phyloP scores from a whole-genome alignment of 1,284 basidiomycete genomes.

The Hemileia vastatrix region DNA sequence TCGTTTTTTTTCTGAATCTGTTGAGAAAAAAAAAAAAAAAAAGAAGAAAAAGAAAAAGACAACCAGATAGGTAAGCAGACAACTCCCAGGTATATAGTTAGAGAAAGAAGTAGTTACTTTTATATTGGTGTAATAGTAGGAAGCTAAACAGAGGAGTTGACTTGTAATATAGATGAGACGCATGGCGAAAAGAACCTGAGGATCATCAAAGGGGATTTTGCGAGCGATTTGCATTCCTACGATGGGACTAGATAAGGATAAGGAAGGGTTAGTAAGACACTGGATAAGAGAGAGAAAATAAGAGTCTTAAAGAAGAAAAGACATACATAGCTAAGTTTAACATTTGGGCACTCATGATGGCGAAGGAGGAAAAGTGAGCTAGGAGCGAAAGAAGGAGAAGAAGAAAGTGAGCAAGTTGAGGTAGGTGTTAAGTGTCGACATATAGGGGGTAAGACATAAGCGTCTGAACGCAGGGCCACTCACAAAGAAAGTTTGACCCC shows the following conservation, averaged over 20 bases:
- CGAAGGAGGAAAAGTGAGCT: not conserved
- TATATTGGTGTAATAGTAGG: constrained; percentile 66
- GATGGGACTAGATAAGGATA: constrained; percentile 3
- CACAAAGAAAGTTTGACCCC: too few species aligned
- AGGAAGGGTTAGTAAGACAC: too few species aligned
- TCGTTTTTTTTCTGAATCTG: constrained; percentile 58
- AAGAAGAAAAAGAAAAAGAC: constrained; percentile 39
- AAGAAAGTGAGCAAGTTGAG: too few species aligned
- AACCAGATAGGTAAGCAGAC: constrained; percentile 8
- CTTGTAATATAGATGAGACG: constrained; percentile 70
- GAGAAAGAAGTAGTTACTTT: constrained; percentile 49
- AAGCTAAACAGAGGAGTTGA: constrained; percentile 59
- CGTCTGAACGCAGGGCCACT: too few species aligned
- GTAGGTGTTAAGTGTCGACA: too few species aligned
- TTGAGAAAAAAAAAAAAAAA: not conserved
- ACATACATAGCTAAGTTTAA: constrained; percentile 23
- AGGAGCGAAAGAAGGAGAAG: too few species aligned
- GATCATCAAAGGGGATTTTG: constrained; percentile 83
- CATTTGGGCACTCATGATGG: constrained; percentile 21
- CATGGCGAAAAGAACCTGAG: constrained; percentile 68
- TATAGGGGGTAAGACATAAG: too few species aligned
- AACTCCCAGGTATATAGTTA: not conserved
- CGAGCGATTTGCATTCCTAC: constrained; percentile 58
- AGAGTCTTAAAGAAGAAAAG: not conserved
- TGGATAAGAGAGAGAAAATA: not conserved